These are phyloP conservation scores for Colletotrichum plurivorum DNA, from an alignment of 2,329 filamentous ascomycete species.

Conservation along the genomic window DNA sequence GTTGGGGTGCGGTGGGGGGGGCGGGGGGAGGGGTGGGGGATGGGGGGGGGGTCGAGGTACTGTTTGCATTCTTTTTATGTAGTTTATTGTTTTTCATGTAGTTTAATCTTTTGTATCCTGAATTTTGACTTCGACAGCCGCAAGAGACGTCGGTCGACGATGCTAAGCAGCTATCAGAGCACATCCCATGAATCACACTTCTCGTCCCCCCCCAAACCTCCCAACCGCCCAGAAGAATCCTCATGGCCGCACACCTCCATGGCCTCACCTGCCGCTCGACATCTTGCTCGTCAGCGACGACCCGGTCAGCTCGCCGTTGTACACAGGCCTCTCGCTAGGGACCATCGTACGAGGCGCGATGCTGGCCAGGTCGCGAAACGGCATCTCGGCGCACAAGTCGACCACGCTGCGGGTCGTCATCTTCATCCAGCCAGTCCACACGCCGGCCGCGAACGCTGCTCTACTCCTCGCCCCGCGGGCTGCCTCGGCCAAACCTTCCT, in stretches of 20 bases:
- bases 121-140: too few relatives aligned
- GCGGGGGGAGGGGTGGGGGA: too few relatives aligned
- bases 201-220: too few relatives aligned
- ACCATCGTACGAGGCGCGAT: conserved; percentile 1
- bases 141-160: neutral
- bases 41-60: too few relatives aligned
- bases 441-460: neutral
- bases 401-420: conserved; percentile 18
- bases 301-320: conserved; percentile 15
- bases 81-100: too few relatives aligned
- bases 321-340: neutral
- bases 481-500: neutral
- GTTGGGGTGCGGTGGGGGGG: too few relatives aligned
- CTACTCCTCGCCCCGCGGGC: neutral
- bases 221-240: too few relatives aligned
- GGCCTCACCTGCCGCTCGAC: neutral
- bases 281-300: conserved; percentile 11
- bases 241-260: neutral
- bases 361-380: conserved; percentile 1
- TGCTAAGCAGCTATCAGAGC: neutral
- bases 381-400: conserved; percentile 6
- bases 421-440: conserved; percentile 12
- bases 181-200: too few relatives aligned
- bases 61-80: too few relatives aligned
- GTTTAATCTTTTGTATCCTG: too few relatives aligned